Percentiles rank a stretch among this genome's conserved stretches.
These are phyloP conservation scores for Megacollybia marginata DNA, from an alignment of 768 basidiomycete genomes.

Conservation along the genomic window DNA sequence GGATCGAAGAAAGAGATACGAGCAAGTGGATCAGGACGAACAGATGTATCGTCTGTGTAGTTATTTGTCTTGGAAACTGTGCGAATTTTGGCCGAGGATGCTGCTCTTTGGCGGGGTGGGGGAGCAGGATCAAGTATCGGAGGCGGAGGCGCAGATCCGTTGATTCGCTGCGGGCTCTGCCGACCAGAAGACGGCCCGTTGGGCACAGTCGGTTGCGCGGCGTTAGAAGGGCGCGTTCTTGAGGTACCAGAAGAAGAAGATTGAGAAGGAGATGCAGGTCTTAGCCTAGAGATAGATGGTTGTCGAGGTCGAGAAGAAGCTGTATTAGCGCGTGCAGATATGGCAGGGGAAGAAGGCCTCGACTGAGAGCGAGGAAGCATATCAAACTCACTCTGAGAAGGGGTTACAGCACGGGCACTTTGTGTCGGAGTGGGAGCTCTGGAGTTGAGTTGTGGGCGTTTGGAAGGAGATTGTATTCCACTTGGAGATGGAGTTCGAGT, in stretches of 20 bases:
- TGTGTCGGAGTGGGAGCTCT: constrained; percentile 9
- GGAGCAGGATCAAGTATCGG: constrained; percentile 19
- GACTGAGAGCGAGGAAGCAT: constrained; percentile 19
- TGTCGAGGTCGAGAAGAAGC: constrained; percentile 9
- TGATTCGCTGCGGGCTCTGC: constrained; percentile 9
- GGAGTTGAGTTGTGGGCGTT: neutral
- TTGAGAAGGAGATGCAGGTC: constrained; percentile 14
- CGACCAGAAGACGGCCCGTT: neutral
- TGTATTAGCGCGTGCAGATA: constrained; percentile 16
- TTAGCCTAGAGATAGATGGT: constrained; percentile 17
- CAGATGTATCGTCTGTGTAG: constrained; percentile 24
- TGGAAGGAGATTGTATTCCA: neutral
- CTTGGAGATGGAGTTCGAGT: constrained; percentile 11
- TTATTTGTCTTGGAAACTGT: constrained; percentile 15
- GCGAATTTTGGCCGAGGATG: constrained; percentile 5
- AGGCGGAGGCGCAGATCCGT: constrained; percentile 10
- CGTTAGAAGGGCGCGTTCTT: constrained; percentile 37
- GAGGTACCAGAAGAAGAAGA: constrained; percentile 3
- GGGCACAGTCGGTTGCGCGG: constrained; percentile 19
- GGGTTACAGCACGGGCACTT: constrained; percentile 14
- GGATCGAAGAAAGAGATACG: constrained; percentile 82
- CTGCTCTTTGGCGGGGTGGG: constrained; percentile 9
- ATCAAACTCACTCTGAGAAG: constrained; percentile 19
- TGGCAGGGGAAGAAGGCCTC: constrained; percentile 34
- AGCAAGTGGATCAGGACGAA: constrained; percentile 56